Base-by-base conservation (phyloP, 2,329 filamentous ascomycete genomes). In the Exophiala calicioides region DNA sequence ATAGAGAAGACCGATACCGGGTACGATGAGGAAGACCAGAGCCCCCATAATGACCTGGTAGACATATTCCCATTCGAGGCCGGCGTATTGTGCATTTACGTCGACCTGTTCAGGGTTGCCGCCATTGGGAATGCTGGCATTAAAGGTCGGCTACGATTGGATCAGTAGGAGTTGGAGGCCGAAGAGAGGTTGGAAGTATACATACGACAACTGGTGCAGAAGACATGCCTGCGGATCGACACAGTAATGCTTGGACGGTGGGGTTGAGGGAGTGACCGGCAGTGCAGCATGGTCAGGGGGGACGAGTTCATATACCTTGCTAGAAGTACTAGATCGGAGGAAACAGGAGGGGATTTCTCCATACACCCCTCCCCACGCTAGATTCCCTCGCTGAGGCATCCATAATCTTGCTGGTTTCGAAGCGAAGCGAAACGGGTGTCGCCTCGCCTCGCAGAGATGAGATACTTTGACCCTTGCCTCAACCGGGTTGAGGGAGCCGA, bases 21-120 rank as follows among this genome's bases (percentile, higher is more conserved):
- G 82, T 46, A 84, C 81, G 60, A 85, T 85, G 39, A 84, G 65
- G 75, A 79, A 85, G 43, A 84, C 81, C 43, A 85, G 71, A 62
- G 78, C 81, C 10, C 68, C 71, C 61, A 79, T 82, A 56, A 81
- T 70, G 44, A 79, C 63, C 36, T 81, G 70, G 59, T 82, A 85
- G 29, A 74, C 73, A 62, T 83, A 82, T 59, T 84, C 75, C 65
- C 72, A 82, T 60, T 84, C 80, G 45, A 75, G 67, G 5, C 80
- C 80, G 18, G 63, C 64, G 61, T 80, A 84, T 58, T 80, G 79
- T 8, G 72, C 65, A 57, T 84, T 80, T 55, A 80, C 74, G 60
- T 82, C 73, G 9, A 77, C 69, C 24, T 69, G 59, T 7, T 74
- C 60, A 2, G 77, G 71, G 56, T 82, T 69, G 44, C 80, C 79